phyloP scores from a whole-genome alignment of 768 basidiomycete genomes.

The Russula griseocarnosa region DNA sequence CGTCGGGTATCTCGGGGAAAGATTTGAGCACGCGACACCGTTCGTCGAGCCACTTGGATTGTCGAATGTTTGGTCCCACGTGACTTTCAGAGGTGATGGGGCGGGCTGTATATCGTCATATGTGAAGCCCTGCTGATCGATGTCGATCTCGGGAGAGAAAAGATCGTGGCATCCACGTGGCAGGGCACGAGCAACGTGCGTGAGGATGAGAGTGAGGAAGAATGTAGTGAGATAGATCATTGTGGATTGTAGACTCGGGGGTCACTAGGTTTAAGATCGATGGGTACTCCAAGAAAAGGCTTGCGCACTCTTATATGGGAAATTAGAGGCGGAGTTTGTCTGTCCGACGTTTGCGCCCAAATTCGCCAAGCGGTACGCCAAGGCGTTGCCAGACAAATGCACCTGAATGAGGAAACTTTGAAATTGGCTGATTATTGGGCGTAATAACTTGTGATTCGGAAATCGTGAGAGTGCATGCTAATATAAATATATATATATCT shows the following conservation, averaged over 20 bases:
- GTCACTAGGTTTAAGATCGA: background rate
- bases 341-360: background rate
- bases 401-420: too few relatives aligned
- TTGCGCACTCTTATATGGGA: background rate
- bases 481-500: too few relatives aligned
- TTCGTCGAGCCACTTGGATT: conserved; percentile 38
- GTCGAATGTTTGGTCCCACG: conserved; percentile 53
- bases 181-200: background rate
- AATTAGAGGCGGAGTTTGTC: background rate
- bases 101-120: too few relatives aligned
- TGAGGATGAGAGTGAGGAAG: conserved; percentile 1
- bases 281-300: background rate
- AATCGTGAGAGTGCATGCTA: too few relatives aligned
- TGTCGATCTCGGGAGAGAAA: background rate
- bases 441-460: too few relatives aligned
- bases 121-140: too few relatives aligned
- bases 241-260: background rate
- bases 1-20: conserved; percentile 46
- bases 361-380: too few relatives aligned
- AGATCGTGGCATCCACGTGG: background rate
- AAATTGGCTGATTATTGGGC: too few relatives aligned
- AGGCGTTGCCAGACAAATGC: too few relatives aligned
- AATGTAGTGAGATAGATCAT: conserved; percentile 3
- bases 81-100: background rate
- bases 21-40: conserved; percentile 47